phyloP scores from a whole-genome alignment of 768 basidiomycete genomes.

The Gautieria morchelliformis region DNA sequence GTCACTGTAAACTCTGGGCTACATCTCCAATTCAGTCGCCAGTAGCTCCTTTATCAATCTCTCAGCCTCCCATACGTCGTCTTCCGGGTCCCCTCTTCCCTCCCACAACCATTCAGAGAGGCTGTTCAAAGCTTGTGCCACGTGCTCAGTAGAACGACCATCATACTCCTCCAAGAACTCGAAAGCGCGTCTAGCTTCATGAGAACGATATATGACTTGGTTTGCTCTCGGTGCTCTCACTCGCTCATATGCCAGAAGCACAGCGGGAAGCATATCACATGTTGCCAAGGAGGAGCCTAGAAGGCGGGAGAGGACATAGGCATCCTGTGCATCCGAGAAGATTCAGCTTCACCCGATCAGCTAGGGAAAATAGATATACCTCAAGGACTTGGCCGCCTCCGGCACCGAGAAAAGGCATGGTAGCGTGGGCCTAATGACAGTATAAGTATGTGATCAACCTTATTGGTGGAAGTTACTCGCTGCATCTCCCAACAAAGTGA shows the following conservation, averaged over 20 bases:
- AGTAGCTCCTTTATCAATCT: constrained; percentile 1
- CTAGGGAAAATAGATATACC: no score
- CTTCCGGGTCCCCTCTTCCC: constrained; percentile 1
- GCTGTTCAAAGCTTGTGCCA: constrained; percentile 34
- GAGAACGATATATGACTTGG: constrained; percentile 16
- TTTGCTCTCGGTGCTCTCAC: constrained; percentile 19
- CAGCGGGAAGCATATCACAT: constrained; percentile 12
- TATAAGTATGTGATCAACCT: background rate
- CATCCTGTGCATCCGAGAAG: no score
- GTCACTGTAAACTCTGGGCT: no score
- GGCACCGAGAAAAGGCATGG: constrained; percentile 33
- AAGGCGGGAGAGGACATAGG: no score
- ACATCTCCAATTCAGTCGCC: background rate
- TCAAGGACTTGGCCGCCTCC: constrained; percentile 35
- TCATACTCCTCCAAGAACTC: constrained; percentile 25
- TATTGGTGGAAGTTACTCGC: constrained; percentile 11
- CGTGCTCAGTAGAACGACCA: constrained; percentile 28
- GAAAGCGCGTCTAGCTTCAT: constrained; percentile 17
- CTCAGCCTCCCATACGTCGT: constrained; percentile 4
- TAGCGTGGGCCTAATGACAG: constrained; percentile 24
- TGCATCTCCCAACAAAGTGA: constrained; percentile 38
- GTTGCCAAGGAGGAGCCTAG: constrained; percentile 34
- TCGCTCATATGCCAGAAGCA: constrained; percentile 20
- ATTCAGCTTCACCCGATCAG: no score
- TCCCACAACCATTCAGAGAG: constrained; percentile 58